Base-by-base conservation (phyloP, 352 stramenopile species). In the Pythium chondricola region DNA sequence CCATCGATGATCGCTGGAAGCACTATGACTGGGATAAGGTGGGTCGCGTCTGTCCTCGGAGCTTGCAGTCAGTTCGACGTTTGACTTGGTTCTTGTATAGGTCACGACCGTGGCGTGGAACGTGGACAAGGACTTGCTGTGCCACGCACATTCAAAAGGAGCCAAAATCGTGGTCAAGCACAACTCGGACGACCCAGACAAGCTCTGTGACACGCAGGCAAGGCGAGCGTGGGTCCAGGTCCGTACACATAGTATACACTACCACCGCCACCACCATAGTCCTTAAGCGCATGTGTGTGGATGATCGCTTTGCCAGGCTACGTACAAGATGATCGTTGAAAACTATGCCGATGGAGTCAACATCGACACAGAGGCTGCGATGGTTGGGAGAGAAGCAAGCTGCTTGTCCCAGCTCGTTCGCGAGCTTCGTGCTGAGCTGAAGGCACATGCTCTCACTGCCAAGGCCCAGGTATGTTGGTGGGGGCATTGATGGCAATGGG, bases 71-170 rank as follows among this genome's bases (percentile, higher is more conserved):
- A 13, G 7, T 33, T 13, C 8, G 7, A 33, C 29, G 29, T 8
- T 33, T 8, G 29, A 33, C 7, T 33, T n/a, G n/a, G 18, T 21
- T 13, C 13, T 37, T 49, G 16, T 37, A 24, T 27, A 85, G 63
- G 56, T 91, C 22, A 93, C 82, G 16, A 93, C 82, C 0, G 70
- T 93, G 24, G 82, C 82, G 25, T 93, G 82, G 82, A 90, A 93
- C 24, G 63, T 81, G 29, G 73, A 93, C 63, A 87, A 88, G 56
- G 61, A 84, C 20, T 54, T 93, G 51, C 66, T 93, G 8, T 93
- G 82, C 30, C 71, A 89, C 48, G 82, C 82, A 7, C 82, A 93
- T 56, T 75, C 58, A 41, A 82, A 85, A 27, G 72, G 71, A 20
- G 79, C 89, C 42, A 86, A 85, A 48, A 57, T 93, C 32, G 79